Evolutionary conservation across 2,329 filamentous ascomycete genomes (phyloP).

Genomic region (Aspergillus oerlinghausenensis): DNA sequence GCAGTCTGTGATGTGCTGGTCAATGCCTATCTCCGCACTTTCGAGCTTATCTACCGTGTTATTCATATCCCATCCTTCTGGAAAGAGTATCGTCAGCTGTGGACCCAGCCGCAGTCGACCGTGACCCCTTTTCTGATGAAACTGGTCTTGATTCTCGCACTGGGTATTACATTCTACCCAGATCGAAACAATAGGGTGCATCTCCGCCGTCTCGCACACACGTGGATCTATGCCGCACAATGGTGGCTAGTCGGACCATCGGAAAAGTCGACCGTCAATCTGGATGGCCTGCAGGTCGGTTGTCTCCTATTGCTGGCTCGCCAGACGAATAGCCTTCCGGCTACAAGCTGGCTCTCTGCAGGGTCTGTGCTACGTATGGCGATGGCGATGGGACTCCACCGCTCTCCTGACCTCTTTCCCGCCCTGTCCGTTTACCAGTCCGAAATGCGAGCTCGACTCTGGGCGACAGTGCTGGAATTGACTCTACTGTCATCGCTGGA

Average conservation of each 20-base stretch:
- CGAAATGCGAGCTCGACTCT: conserved; percentile 23
- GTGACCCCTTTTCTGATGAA: conserved; percentile 22
- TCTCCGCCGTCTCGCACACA: conserved; percentile 10
- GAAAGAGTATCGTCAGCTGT: conserved; percentile 26
- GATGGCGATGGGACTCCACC: conserved; percentile 3
- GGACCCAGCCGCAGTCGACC: conserved; percentile 18
- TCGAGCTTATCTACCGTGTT: conserved; percentile 30
- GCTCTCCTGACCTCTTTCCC: conserved; percentile 4
- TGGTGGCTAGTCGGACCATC: conserved; percentile 34
- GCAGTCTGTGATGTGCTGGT: conserved; percentile 20
- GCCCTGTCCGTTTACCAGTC: conserved; percentile 16
- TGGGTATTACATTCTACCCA: conserved; percentile 26
- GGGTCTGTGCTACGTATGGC: too few relatives aligned
- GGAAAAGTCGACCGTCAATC: conserved; percentile 23
- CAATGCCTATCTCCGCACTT: conserved; percentile 22
- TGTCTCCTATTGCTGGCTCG: conserved; percentile 31
- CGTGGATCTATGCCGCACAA: conserved; percentile 32
- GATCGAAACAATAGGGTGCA: conserved; percentile 8
- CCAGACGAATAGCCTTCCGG: conserved; percentile 8
- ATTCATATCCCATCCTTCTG: conserved; percentile 33
- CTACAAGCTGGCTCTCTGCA: too few relatives aligned
- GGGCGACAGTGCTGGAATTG: conserved; percentile 26
- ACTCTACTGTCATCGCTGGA: conserved; percentile 5
- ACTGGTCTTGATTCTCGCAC: conserved; percentile 28
- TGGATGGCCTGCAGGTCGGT: conserved; percentile 32